A percentile compares a stretch with the other conserved stretches of the same genome.
phyloP scores from a whole-genome alignment of 305 asterid species.

The Rubia balearica region DNA sequence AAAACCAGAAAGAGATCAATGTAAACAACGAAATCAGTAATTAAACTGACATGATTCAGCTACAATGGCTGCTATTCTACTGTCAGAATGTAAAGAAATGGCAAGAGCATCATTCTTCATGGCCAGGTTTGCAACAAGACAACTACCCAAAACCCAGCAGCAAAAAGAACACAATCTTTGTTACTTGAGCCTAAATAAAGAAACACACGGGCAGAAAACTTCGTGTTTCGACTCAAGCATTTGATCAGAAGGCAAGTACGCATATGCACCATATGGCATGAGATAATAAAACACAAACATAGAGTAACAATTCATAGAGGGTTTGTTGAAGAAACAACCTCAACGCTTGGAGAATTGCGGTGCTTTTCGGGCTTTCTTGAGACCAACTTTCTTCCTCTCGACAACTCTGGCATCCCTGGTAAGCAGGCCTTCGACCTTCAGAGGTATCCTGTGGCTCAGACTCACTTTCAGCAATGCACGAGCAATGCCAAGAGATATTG shows the following conservation, averaged over 20 bases:
- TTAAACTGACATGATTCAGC: not conserved
- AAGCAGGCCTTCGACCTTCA: conserved; percentile 72
- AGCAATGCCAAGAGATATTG: conserved; percentile 76
- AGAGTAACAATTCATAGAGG: not conserved
- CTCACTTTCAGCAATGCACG: conserved; percentile 85
- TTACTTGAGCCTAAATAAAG: not conserved
- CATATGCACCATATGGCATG: not conserved
- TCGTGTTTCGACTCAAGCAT: not conserved
- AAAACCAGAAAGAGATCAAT: not conserved
- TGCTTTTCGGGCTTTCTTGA: conserved; percentile 80
- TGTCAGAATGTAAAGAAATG: not conserved
- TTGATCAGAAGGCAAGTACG: not conserved
- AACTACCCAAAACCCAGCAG: not conserved
- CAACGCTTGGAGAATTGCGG: conserved; percentile 88
- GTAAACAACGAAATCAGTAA: not conserved
- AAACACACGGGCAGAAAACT: not conserved
- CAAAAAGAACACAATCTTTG: not conserved
- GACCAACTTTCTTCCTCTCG: conserved; percentile 84
- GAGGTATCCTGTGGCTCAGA: conserved; percentile 58
- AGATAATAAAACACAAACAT: not conserved
- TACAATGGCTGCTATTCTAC: too few species aligned
- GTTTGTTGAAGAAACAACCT: conserved; percentile 21
- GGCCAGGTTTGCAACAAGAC: not conserved
- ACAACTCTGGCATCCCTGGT: conserved; percentile 84
- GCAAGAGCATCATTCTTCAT: not conserved